These are phyloP conservation scores for Pseudogymnoascus sp. DNA, from an alignment of 2,329 filamentous ascomycete genomes.

Conservation along the genomic window DNA sequence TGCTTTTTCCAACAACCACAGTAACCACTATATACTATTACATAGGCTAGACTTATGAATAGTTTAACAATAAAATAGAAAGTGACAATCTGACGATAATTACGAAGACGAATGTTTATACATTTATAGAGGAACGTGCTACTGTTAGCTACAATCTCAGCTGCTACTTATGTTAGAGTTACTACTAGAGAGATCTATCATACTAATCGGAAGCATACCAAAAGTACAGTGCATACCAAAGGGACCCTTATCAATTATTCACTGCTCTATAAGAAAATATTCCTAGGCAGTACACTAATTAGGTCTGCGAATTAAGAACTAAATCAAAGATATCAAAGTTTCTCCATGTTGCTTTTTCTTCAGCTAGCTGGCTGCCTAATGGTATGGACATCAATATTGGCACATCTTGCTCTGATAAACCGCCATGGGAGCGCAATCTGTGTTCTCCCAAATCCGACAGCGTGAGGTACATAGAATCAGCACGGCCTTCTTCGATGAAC, in stretches of 20 bases:
- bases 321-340: constrained; percentile 34
- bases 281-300: background rate
- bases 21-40: too few relatives aligned
- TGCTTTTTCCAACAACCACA: too few relatives aligned
- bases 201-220: too few relatives aligned
- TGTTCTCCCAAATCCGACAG: constrained; percentile 31
- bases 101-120: too few relatives aligned
- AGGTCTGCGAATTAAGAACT: constrained; percentile 27
- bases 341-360: constrained; percentile 24
- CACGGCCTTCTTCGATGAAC: constrained; percentile 30
- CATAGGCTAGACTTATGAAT: too few relatives aligned
- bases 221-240: background rate
- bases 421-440: constrained; percentile 33
- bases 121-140: too few relatives aligned
- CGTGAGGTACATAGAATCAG: constrained; percentile 36
- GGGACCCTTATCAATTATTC: background rate
- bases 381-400: constrained; percentile 30
- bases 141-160: too few relatives aligned
- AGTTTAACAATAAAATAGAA: too few relatives aligned
- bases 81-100: too few relatives aligned
- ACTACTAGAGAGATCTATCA: too few relatives aligned
- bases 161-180: too few relatives aligned
- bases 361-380: constrained; percentile 10
- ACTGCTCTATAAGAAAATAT: background rate
- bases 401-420: constrained; percentile 32